Evolutionary conservation across 768 basidiomycete genomes (phyloP).

Genomic region (Leccinum arenicola): DNA sequence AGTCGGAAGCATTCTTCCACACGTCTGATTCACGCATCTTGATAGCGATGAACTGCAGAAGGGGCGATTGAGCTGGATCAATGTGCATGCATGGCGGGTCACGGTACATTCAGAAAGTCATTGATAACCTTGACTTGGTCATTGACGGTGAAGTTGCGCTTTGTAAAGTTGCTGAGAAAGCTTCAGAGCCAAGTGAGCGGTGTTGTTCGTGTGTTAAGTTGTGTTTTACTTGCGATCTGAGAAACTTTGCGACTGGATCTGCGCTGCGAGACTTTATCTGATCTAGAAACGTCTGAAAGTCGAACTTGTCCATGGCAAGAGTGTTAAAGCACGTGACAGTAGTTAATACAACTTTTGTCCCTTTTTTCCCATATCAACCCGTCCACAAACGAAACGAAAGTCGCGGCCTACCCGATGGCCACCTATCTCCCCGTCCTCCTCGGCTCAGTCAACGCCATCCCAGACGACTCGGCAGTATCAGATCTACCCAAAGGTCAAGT

Average conservation of each 20-base stretch:
- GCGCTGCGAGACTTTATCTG: conserved; percentile 88
- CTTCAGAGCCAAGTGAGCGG: conserved; percentile 37
- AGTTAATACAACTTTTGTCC: too few species aligned
- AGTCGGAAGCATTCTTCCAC: conserved; percentile 75
- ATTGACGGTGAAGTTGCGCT: conserved; percentile 84
- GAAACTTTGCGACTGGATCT: conserved; percentile 92
- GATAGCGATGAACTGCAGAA: conserved; percentile 75
- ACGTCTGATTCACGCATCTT: conserved; percentile 85
- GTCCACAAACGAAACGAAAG: neutral
- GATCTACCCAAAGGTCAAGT: conserved; percentile 90
- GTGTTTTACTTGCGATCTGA: conserved; percentile 82
- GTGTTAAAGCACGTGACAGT: conserved; percentile 7
- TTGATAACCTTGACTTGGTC: conserved; percentile 96
- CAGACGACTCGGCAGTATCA: conserved; percentile 80
- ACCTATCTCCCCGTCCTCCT: conserved; percentile 71
- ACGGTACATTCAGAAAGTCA: conserved; percentile 77
- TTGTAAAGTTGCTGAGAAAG: conserved; percentile 90
- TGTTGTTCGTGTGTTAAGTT: neutral
- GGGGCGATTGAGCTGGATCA: conserved; percentile 13
- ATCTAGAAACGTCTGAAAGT: conserved; percentile 93
- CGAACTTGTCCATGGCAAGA: conserved; percentile 54
- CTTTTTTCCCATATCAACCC: neutral
- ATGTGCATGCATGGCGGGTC: neutral
- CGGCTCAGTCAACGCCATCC: conserved; percentile 56
- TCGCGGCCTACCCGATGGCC: conserved; percentile 41